Evolutionary conservation across 179 eudicot genomes (phyloP).

Genomic region (Carnegiea gigantea): DNA sequence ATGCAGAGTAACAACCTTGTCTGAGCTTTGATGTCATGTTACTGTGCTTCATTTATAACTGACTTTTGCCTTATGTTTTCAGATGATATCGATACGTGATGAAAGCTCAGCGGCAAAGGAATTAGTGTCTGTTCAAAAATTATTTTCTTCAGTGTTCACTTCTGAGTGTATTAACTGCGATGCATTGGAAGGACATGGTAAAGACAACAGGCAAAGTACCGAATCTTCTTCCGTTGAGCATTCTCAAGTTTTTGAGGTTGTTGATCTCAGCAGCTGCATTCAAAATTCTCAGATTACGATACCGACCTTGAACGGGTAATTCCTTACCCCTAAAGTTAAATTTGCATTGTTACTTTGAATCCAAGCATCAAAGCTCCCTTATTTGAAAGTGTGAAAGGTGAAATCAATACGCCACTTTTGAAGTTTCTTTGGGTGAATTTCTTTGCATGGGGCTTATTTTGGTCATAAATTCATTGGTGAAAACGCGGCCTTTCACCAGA

Average conservation of each 20-base stretch:
- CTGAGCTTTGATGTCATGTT: constrained; percentile 4
- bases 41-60: not conserved
- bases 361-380: constrained; percentile 3
- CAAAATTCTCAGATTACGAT: constrained; percentile 65
- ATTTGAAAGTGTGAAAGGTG: not conserved
- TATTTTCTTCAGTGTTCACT: constrained; percentile 62
- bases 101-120: constrained; percentile 44
- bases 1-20: not conserved
- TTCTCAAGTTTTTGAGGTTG: constrained; percentile 36
- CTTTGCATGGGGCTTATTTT: not conserved
- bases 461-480: not conserved
- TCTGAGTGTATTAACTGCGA: constrained; percentile 36
- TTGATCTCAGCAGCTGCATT: constrained; percentile 77
- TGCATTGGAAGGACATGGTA: constrained; percentile 30
- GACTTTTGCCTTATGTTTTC: constrained; percentile 20
- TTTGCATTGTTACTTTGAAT: constrained; percentile 1
- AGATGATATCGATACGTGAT: constrained; percentile 53
- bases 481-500: constrained; percentile 1
- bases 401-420: not conserved
- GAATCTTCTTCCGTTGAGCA: constrained; percentile 30
- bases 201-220: constrained; percentile 23
- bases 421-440: not conserved
- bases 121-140: constrained; percentile 56
- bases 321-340: constrained; percentile 8
- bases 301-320: constrained; percentile 93